These are phyloP conservation scores for Pedinophyceae sp. DNA, from an alignment of 139 green algal species.

Conservation along the genomic window DNA sequence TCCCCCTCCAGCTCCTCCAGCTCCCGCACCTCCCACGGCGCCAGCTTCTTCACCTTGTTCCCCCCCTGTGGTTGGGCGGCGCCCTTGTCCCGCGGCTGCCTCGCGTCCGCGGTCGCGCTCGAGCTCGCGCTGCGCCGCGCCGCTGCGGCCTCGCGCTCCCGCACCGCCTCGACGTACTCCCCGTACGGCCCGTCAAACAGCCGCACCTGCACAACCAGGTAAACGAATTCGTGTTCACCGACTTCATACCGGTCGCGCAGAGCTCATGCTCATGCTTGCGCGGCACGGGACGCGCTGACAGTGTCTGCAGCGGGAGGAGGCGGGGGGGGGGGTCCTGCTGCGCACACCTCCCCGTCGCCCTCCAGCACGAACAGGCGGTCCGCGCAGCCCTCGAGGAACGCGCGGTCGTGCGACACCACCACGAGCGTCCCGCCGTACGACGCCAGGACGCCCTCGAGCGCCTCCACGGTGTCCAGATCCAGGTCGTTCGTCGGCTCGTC, in stretches of 20 bases:
- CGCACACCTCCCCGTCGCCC: slow-evolving; percentile 30
- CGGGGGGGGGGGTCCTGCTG: too few species aligned
- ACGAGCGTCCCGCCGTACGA: slow-evolving; percentile 42
- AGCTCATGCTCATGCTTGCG: too few species aligned
- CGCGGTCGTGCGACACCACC: slow-evolving; percentile 51
- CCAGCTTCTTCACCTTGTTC: slow-evolving; percentile 18
- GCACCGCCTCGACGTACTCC: neutral
- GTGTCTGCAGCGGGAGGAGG: too few species aligned
- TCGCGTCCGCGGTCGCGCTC: too few species aligned
- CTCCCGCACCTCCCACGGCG: slow-evolving; percentile 31
- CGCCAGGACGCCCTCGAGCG: slow-evolving; percentile 22
- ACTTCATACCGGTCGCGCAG: too few species aligned
- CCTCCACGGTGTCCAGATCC: slow-evolving; percentile 43
- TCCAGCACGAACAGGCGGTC: slow-evolving; percentile 50
- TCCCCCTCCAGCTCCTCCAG: slow-evolving; percentile 28
- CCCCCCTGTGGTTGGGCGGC: too few species aligned
- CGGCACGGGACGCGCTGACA: too few species aligned
- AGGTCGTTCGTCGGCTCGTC: slow-evolving; percentile 56
- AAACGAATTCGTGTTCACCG: too few species aligned
- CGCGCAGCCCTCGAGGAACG: slow-evolving; percentile 55
- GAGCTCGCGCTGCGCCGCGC: too few species aligned
- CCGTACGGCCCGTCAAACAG: slow-evolving; percentile 45
- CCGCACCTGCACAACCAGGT: slow-evolving; percentile 21
- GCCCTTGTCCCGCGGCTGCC: too few species aligned
- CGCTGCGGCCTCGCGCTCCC: neutral